A percentile compares a stretch with the other conserved stretches of the same genome.
phyloP scores from a whole-genome alignment of 2,329 filamentous ascomycete species.

The Calcarisporium arbuscula region DNA sequence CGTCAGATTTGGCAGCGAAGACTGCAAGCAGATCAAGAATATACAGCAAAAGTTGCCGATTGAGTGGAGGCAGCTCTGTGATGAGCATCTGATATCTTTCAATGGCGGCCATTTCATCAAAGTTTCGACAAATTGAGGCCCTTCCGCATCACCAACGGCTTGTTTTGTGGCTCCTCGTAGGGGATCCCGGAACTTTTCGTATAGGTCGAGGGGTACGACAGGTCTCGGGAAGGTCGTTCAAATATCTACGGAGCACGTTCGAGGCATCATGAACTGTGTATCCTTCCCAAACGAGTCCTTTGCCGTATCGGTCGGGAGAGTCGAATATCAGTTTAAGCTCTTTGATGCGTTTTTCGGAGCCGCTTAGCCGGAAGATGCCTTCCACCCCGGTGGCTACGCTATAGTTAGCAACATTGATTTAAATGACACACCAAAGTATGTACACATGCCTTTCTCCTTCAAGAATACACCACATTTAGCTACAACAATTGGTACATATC shows the following conservation, averaged over 20 bases:
- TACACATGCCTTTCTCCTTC: constrained; percentile 84
- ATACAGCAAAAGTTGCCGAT: constrained; percentile 89
- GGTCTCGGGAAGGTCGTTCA: constrained; percentile 95
- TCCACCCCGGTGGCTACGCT: constrained; percentile 79
- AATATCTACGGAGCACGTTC: constrained; percentile 89
- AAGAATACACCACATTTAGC: constrained; percentile 96
- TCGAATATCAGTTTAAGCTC: constrained; percentile 89
- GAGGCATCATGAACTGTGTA: constrained; percentile 98
- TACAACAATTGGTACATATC: constrained; percentile 96
- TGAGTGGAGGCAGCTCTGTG: constrained; percentile 84
- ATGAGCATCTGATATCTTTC: constrained; percentile 81
- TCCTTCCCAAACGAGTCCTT: constrained; percentile 92
- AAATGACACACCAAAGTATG: not conserved
- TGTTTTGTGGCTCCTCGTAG: constrained; percentile 66
- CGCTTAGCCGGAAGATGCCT: constrained; percentile 92
- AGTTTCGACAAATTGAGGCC: constrained; percentile 63
- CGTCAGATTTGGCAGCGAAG: constrained; percentile 91
- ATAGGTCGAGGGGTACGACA: constrained; percentile 90
- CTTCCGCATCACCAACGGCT: constrained; percentile 62
- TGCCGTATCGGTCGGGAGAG: constrained; percentile 91
- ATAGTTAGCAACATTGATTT: constrained; percentile 14
- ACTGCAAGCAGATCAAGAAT: constrained; percentile 93
- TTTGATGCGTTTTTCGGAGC: constrained; percentile 97
- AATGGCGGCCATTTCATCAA: constrained; percentile 65
- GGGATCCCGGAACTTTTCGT: constrained; percentile 84